Base-by-base conservation (phyloP, 139 green algal genomes). In the Coelastrella sp. region DNA sequence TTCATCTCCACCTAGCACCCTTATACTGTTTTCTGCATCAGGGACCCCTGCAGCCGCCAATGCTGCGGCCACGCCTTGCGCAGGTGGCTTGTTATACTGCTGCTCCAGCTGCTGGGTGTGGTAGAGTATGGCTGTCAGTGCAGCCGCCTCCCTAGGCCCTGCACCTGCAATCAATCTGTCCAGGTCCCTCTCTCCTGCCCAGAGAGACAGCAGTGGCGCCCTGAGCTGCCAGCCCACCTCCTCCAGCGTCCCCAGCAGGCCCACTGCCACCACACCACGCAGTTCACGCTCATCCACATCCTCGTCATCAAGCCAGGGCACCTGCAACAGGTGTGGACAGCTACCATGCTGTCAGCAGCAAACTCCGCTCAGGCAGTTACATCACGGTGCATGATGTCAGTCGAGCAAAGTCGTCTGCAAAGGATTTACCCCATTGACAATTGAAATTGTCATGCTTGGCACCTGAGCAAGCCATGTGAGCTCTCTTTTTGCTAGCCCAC, bases 281-380 rank as follows among this genome's bases (percentile, higher is more conserved):
- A 91, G 81, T 70, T 91, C 81, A 17, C 72, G 80, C 80, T 91
- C 88, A 24, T 91, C 88, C 60, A 91, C 80, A 63, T 87, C 80
- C 3, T 81, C 80, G 14, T 83, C 72, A 80, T 84, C 68, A 74
- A 91, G 80, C 88, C 88, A 91, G 6, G 88, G 88, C n/a, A 91
- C 88, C 88, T 91, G 88, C 12, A 59, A 9, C 7, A 57, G 83
- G 22, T 27, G 7, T 73, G 0, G 7, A 22, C 60, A 20, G 8
- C 11, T 7, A 6, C 63, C 15, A 22, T 72, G 63, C 63, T 72
- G 12, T 72, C 12, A 49, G 35, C 63, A 72, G 63, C 63, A 72
- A 72, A 72, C 63, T 72, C 80, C n/a, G 8, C 58, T 14, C 19
- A 72, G 35, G 35, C 35, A 81, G 20, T 15, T 3, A 1, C 74